These are phyloP conservation scores for Massariosphaeria phaeospora DNA, from an alignment of 495 filamentous ascomycete genomes.

Conservation along the genomic window DNA sequence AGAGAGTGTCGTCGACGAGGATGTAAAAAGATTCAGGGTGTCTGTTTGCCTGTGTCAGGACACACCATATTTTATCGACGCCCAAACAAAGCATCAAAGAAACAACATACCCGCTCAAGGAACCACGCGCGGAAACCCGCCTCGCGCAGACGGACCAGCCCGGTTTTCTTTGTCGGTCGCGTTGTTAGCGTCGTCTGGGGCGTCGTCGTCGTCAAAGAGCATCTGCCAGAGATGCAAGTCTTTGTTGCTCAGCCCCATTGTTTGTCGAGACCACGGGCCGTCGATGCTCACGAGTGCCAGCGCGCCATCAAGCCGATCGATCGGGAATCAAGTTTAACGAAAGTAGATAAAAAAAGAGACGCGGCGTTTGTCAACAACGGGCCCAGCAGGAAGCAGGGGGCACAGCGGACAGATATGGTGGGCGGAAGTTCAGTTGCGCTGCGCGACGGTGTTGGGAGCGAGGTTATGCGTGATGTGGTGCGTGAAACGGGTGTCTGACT, in stretches of 20 bases:
- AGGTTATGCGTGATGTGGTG: not conserved
- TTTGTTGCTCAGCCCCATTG: slow-evolving; percentile 11
- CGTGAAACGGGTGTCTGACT: slow-evolving; percentile 9
- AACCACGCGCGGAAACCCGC: no score
- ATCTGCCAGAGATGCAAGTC: slow-evolving; percentile 11
- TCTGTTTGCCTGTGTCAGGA: no score
- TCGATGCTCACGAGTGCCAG: slow-evolving; percentile 3
- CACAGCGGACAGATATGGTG: not conserved
- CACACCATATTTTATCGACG: no score
- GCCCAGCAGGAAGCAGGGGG: not conserved
- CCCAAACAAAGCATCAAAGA: not conserved
- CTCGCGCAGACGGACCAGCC: slow-evolving; percentile 13
- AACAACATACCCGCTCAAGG: not conserved
- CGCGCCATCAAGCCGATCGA: not conserved
- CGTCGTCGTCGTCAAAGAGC: not conserved
- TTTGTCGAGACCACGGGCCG: slow-evolving; percentile 7
- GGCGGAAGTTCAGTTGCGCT: not conserved
- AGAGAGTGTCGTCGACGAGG: no score
- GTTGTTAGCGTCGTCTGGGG: no score
- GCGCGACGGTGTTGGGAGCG: not conserved
- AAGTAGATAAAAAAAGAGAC: no score
- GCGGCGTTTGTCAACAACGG: no score
- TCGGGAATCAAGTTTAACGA: no score
- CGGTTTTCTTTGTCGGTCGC: slow-evolving; percentile 17
- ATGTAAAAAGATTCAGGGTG: no score